These are phyloP conservation scores for Gossypium turneri DNA, from an alignment of 345 rosid species.

Conservation along the genomic window DNA sequence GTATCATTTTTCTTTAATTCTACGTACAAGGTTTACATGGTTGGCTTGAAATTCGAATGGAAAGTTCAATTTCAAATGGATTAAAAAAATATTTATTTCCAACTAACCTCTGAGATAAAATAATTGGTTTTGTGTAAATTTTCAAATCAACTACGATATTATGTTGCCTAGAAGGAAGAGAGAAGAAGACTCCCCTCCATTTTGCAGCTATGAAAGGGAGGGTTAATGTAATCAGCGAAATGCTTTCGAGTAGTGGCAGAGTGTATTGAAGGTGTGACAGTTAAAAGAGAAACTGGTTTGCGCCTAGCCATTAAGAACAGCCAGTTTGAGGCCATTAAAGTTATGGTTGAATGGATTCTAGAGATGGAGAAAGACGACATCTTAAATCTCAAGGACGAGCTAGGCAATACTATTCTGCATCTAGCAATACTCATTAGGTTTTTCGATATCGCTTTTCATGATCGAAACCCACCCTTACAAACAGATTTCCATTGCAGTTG, in stretches of 20 bases:
- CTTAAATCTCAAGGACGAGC: neutral
- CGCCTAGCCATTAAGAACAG: neutral
- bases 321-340: neutral
- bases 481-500: neutral
- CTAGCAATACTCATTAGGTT: neutral
- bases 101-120: too few species aligned
- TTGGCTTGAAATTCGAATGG: too few species aligned
- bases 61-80: too few species aligned
- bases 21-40: too few species aligned
- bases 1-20: too few species aligned
- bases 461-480: neutral
- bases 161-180: neutral
- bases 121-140: too few species aligned
- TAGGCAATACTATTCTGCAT: neutral
- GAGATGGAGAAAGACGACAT: neutral
- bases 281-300: neutral
- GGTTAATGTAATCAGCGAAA: neutral
- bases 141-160: too few species aligned
- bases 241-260: neutral
- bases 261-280: neutral
- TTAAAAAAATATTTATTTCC: too few species aligned
- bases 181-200: neutral
- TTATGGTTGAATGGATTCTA: neutral
- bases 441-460: neutral
- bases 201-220: neutral